A percentile compares a stretch with the other conserved stretches of the same genome.
phyloP scores from a whole-genome alignment of 2,329 filamentous ascomycete species.

The Apiospora pterosperma region DNA sequence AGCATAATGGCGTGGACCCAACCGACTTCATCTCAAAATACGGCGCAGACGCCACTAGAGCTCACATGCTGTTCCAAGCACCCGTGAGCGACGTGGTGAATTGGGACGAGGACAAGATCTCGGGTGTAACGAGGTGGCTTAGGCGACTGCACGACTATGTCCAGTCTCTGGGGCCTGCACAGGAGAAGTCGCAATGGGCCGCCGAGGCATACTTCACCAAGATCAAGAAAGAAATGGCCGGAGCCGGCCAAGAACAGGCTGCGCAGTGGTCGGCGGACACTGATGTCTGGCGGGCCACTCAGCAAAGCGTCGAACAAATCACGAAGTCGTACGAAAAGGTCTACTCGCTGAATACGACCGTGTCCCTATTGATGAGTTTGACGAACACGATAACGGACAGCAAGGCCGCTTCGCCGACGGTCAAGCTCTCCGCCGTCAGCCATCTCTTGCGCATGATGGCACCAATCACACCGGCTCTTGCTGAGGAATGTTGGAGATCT shows the following conservation, averaged over 20 bases:
- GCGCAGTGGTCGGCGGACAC: slow-evolving; percentile 43
- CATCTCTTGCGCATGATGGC: slow-evolving; percentile 69
- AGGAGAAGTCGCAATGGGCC: slow-evolving; percentile 11
- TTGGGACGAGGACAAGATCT: slow-evolving; percentile 82
- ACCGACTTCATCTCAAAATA: slow-evolving; percentile 67
- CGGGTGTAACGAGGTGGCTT: slow-evolving; percentile 80
- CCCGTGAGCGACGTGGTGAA: slow-evolving; percentile 80
- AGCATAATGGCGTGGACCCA: slow-evolving; percentile 87
- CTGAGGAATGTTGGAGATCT: slow-evolving; percentile 75
- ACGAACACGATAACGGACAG: slow-evolving; percentile 64
- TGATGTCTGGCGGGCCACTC: slow-evolving; percentile 61
- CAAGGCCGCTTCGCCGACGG: slow-evolving; percentile 33
- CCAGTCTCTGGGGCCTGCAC: slow-evolving; percentile 15
- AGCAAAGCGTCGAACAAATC: slow-evolving; percentile 64
- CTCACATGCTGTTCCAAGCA: slow-evolving; percentile 86
- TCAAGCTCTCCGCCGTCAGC: slow-evolving; percentile 48
- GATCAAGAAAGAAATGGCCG: slow-evolving; percentile 25
- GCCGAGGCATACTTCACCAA: slow-evolving; percentile 36
- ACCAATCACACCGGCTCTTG: slow-evolving; percentile 75
- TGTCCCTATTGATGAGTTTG: slow-evolving; percentile 79
- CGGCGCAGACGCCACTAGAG: slow-evolving; percentile 79
- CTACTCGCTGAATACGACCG: slow-evolving; percentile 76
- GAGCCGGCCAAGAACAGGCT: slow-evolving; percentile 18
- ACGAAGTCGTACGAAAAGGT: slow-evolving; percentile 67
- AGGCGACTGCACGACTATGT: slow-evolving; percentile 62